Conservation (phyloP, 768 basidiomycete genomes). For the Phanerochaete sordida region DNA sequence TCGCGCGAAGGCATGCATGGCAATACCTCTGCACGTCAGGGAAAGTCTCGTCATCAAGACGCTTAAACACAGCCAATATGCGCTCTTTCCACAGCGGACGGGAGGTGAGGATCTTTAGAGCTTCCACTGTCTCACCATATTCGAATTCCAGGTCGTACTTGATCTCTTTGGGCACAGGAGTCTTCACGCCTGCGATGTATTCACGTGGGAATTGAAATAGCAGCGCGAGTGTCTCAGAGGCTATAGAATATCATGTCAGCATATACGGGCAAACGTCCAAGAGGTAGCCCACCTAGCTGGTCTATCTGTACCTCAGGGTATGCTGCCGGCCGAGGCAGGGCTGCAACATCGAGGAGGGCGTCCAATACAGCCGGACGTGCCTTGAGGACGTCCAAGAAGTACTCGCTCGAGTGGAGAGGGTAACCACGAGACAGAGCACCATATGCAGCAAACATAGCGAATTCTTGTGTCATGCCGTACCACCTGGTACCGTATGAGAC, state of each 20-base stretch:
- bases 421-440: slow-evolving; percentile 13
- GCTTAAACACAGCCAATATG: neutral
- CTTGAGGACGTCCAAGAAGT: slow-evolving; percentile 17
- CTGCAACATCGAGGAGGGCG: slow-evolving; percentile 25
- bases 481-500: slow-evolving; percentile 11
- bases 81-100: neutral
- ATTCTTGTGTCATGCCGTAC: slow-evolving; percentile 25
- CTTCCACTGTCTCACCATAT: neutral
- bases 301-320: slow-evolving; percentile 24
- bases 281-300: neutral
- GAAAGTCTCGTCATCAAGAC: neutral
- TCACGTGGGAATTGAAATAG: slow-evolving; percentile 22
- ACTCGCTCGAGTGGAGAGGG: slow-evolving; percentile 11
- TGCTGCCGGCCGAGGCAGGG: slow-evolving; percentile 21
- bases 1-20: too few relatives aligned
- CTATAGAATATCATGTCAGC: neutral
- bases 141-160: neutral
- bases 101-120: neutral
- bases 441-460: slow-evolving; percentile 11
- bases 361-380: slow-evolving; percentile 20
- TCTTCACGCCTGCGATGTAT: neutral
- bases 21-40: neutral
- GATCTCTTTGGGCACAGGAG: neutral
- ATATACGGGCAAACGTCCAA: slow-evolving; percentile 8
- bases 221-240: slow-evolving; percentile 23